Evolutionary conservation across 2,329 filamentous ascomycete genomes (phyloP).

Genomic region (Diaporthe vexans): DNA sequence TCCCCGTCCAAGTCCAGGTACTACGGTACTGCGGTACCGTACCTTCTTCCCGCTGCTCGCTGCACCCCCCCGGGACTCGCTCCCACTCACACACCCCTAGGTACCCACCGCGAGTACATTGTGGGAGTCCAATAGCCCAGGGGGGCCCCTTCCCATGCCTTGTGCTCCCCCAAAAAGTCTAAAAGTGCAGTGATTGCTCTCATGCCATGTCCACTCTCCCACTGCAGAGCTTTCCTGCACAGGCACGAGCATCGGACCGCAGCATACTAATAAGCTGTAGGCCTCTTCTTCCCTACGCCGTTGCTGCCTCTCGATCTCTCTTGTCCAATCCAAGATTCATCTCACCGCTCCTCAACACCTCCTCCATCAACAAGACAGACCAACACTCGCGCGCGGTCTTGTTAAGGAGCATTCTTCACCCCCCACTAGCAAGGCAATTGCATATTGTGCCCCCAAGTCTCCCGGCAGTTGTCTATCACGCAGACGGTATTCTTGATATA

Average conservation of each 20-base stretch:
- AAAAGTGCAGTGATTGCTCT: conserved; percentile 22
- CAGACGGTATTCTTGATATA: background rate
- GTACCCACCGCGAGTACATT: conserved; percentile 24
- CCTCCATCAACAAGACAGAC: conserved; percentile 18
- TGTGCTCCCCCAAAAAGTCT: conserved; percentile 26
- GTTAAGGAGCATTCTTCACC: conserved; percentile 5
- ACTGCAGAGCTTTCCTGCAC: conserved; percentile 31
- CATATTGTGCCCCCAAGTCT: conserved; percentile 6
- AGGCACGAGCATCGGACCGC: conserved; percentile 26
- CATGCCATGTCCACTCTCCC: conserved; percentile 6
- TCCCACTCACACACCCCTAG: conserved; percentile 25
- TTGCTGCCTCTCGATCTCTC: conserved; percentile 25
- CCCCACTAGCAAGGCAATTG: background rate
- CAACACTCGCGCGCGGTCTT: conserved; percentile 20
- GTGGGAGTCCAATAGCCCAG: background rate
- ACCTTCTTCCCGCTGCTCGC: conserved; percentile 3
- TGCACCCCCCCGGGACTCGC: conserved; percentile 14
- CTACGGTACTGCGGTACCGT: conserved; percentile 8
- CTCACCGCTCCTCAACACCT: conserved; percentile 26
- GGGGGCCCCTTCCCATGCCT: conserved; percentile 17
- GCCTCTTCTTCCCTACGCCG: conserved; percentile 24
- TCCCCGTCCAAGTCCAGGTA: conserved; percentile 15
- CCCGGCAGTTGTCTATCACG: background rate
- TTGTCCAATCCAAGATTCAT: conserved; percentile 31
- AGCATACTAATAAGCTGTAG: conserved; percentile 35